Evolutionary conservation across 345 rosid species (phyloP).

Genomic region (Erodium maritimum): DNA sequence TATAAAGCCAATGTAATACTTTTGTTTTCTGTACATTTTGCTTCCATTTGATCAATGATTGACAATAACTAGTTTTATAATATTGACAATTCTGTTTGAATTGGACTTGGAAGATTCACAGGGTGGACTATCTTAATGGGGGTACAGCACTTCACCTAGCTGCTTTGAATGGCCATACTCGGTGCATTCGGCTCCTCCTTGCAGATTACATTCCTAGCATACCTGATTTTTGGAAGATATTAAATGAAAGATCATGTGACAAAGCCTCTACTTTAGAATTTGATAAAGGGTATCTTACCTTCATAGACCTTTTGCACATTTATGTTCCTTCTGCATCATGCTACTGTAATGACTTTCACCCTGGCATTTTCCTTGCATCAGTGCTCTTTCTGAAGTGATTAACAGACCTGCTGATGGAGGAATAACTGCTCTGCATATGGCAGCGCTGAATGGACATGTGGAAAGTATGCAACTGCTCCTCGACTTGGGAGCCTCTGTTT

Average conservation of each 20-base stretch:
- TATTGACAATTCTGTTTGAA: conserved; percentile 5
- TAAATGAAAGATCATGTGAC: conserved; percentile 22
- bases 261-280: conserved; percentile 36
- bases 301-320: neutral
- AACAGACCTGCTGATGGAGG: conserved; percentile 93
- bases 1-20: conserved; percentile 80
- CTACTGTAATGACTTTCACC: conserved; percentile 3
- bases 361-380: conserved; percentile 14
- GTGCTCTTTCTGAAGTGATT: conserved; percentile 56
- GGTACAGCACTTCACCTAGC: conserved; percentile 95
- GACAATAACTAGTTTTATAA: neutral
- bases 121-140: conserved; percentile 84
- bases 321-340: neutral
- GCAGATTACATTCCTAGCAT: conserved; percentile 75
- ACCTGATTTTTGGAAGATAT: conserved; percentile 38
- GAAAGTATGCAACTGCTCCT: conserved; percentile 72
- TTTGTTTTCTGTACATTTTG: conserved; percentile 1
- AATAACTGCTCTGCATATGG: conserved; percentile 87
- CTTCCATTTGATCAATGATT: neutral
- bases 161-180: conserved; percentile 81
- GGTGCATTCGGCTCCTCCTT: conserved; percentile 80
- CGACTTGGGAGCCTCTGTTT: conserved; percentile 80
- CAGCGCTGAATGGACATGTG: conserved; percentile 78
- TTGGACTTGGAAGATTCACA: conserved; percentile 50
- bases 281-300: conserved; percentile 37